Evolutionary conservation across 805 yeast genomes (phyloP), one percentile per base, ranked within the genome.

Genomic region (Ogataea populi-albae): DNA sequence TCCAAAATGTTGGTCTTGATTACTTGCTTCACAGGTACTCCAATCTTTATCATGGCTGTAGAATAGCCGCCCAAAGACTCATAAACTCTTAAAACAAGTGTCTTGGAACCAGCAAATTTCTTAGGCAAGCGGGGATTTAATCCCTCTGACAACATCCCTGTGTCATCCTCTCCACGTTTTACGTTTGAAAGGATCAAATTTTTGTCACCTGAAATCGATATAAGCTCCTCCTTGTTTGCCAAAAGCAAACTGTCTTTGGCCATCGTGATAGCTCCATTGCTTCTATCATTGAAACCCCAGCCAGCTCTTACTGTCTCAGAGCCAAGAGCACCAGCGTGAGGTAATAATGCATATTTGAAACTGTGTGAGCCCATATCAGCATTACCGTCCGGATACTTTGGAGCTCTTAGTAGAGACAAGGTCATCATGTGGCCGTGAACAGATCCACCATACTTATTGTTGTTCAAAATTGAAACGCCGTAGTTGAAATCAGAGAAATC

Each of bases 391-490:
- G 98, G 98, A 15, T 87, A 85, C 62, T 93, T 91, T 20, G 98
- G 88, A 10, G 96, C 77, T 55, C 98, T 79, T 52, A 91, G 65
- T 43, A 93, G 65, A 1, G 96, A 86, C 32, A 93, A 67, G 31
- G 96, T 78, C 79, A 91, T 85, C 55, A 79, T 61, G 49, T 87
- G 87, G n/a, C 98, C 98, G 53, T 87, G 96, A 14, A 89, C 81
- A 1, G 95, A 73, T 48, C 87, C 94, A 6, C 98, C 98, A 55
- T 87, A 91, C 60, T 91, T 91, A 55, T 80, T 74, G 61, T 87
- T 81, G 58, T 89, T 91, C 52, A 91, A 57, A 12, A 91, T 64
- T 0, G 94, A 72, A 9, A 88, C 95, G 55, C 98, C 98, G 54
- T 86, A 89, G 43, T 74, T 76, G 59, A 68, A 76, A 53, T 87